A percentile compares a stretch with the other conserved stretches of the same genome.
phyloP scores from a whole-genome alignment of 2,329 filamentous ascomycete species.

The Diaporthe sp. region DNA sequence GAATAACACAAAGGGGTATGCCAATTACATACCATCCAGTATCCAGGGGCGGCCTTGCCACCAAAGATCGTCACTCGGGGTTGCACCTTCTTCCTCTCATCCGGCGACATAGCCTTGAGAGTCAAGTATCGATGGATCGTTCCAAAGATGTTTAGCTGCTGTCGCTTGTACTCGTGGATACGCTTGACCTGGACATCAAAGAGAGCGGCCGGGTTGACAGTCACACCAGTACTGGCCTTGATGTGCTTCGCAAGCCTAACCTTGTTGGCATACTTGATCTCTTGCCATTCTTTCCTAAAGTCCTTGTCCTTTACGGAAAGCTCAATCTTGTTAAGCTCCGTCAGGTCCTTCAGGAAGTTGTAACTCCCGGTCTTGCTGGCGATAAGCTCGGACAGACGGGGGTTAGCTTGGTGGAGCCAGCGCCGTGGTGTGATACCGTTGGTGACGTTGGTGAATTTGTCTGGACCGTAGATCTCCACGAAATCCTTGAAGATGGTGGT shows the following conservation, averaged over 20 bases:
- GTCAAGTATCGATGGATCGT: conserved; percentile 94
- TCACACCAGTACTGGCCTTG: conserved; percentile 80
- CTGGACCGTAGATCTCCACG: conserved; percentile 90
- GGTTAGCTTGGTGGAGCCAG: conserved; percentile 98
- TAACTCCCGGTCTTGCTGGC: conserved; percentile 86
- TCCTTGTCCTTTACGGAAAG: conserved; percentile 83
- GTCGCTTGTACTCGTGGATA: conserved; percentile 99
- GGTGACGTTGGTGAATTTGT: conserved; percentile 99
- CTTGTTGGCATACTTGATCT: conserved; percentile 98
- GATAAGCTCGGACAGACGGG: conserved; percentile 89
- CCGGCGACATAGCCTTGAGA: conserved; percentile 85
- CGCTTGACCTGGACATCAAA: conserved; percentile 99
- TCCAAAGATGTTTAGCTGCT: conserved; percentile 99
- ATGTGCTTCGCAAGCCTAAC: conserved; percentile 92
- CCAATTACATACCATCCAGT: conserved; percentile 85
- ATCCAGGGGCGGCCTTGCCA: conserved; percentile 96
- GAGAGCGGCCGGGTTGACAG: conserved; percentile 86
- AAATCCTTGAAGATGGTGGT: conserved; percentile 99
- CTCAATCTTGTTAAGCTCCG: conserved; percentile 86
- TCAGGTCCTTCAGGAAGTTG: conserved; percentile 91
- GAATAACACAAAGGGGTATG: not conserved
- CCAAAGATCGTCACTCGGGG: conserved; percentile 96
- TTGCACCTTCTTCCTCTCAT: conserved; percentile 86
- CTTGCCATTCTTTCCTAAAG: conserved; percentile 94
- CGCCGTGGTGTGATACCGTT: conserved; percentile 96